Evolutionary conservation across 73 alveolate genomes (phyloP), one percentile per base, ranked within the genome.

Genomic region (Urostyla sp.): DNA sequence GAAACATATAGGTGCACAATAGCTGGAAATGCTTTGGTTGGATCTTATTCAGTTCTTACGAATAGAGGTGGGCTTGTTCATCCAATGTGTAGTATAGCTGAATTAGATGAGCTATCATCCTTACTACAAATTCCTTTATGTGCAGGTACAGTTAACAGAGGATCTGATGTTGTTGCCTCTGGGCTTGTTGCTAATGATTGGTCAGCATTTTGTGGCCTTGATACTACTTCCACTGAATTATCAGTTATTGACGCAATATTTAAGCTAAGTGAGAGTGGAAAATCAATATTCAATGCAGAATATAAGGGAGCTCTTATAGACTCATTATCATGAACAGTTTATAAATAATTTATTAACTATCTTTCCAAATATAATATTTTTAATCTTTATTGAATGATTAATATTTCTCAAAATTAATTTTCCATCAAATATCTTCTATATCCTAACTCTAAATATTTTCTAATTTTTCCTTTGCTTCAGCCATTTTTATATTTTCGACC

Each of bases 121-220:
- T 80, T 96, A 31, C 76, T 95, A 35, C 94, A 97, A 93, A 90
- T 97, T 60, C 99, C 99, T 13, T 79, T 97, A 32, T 96, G 99
- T 46, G 99, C 99, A 43, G 99, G 99, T 43, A 97, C 99, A 0
- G 98, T 97, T 40, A 97, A 97, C 87, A 90, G 99, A 66, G 99
- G 99, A 23, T 87, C 98, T 50, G 99, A 95, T 78, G 96, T 95
- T 56, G 84, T 94, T 53, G 98, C 96, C 30, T 95, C 99, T 16
- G 99, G 99, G n/a, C 90, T 97, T 20, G 97, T 95, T 40, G 99
- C 93, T 27, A 97, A 97, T 85, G 99, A 97, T 78, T 92, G 98
- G 97, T 91, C 98, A 43, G 99, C 99, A 27, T 97, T 97, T 81
- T 92, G 97, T 63, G 94, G 94, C 4, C 69, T 88, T 45, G 99